Conservation (phyloP, 2,329 filamentous ascomycete genomes). For the Beauveria medogensis region DNA sequence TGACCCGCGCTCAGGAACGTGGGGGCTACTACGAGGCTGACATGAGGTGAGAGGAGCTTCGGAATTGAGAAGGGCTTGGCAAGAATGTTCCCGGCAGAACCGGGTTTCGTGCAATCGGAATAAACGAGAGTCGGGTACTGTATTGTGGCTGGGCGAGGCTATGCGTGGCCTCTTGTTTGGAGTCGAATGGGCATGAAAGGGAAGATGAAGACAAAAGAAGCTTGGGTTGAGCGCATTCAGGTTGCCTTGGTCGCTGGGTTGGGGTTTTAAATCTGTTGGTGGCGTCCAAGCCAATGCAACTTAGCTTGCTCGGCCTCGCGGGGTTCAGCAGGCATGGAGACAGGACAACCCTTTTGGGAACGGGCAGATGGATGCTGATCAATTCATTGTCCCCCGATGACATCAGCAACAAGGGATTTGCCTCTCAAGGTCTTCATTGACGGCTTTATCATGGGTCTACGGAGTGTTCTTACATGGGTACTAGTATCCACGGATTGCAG, state of each 20-base stretch:
- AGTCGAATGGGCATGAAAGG: neutral
- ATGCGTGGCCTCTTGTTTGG: neutral
- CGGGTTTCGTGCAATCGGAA: neutral
- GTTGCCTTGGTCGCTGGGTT: no score
- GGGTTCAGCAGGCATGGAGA: neutral
- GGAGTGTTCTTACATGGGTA: no score
- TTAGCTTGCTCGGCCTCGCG: neutral
- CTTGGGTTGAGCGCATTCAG: neutral
- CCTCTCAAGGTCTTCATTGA: neutral
- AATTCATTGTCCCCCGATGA: no score
- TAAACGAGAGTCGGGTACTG: neutral
- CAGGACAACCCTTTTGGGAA: neutral
- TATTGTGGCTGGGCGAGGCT: neutral
- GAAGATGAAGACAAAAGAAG: neutral
- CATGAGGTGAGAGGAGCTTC: neutral
- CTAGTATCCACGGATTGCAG: no score
- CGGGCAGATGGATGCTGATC: neutral
- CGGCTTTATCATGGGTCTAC: neutral
- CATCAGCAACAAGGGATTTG: no score
- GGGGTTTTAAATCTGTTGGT: no score
- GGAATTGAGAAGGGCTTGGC: neutral
- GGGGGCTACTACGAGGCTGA: neutral
- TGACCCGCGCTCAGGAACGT: neutral
- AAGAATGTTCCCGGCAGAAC: neutral
- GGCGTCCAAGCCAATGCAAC: no score